Base-by-base conservation (phyloP, 371 early-diverging fungal genomes). In the Rhizopus arrhizus region DNA sequence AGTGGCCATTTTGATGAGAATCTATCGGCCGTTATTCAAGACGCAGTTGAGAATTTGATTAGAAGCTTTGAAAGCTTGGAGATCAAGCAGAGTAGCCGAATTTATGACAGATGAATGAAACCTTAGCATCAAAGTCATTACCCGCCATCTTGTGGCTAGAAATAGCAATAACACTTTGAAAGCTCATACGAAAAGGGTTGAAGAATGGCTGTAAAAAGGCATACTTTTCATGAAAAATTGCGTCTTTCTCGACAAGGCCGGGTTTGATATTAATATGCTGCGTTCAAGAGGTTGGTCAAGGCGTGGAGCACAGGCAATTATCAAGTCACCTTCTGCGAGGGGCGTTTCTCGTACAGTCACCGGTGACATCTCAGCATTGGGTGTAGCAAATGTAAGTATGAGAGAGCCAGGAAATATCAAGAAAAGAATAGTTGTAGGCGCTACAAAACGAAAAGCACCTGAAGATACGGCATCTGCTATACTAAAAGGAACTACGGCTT, bases 341-440 rank as follows among this genome's bases (percentile, higher is more conserved):
- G 55, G 34, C 9, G 47, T 54, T 11, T 58, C 51, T 0, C 42
- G 51, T 53, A 63, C 58, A 35, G 43, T 63, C 35, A 43, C 58
- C 31, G 64, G 58, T 53, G 64, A 52, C 4, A 57, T 57, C 8
- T 47, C 64, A 29, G 53, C 55, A 31, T 49, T 51, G 32, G 58
- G 54, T 38, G 63, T 57, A 34, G 22, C 53, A 0, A 60, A 60
- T n/a, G n/a, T n/a, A n/a, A n/a, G n/a, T n/a, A n/a, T n/a, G n/a
- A n/a, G n/a, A n/a, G n/a, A n/a, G n/a, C 13, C 53, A 47, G 54
- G 41, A 38, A 61, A 48, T 38, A 5, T 41, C 4, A 60, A 52
- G 36, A 59, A 9, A 45, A 42, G 16, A 43, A 51, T 13, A 8
- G 45, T 59, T 12, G 53, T 46, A 2, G 46, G 45, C 10, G 42